Conservation (phyloP, 1,139 yeast genomes). For the Yamadazyma atmosphaerica region DNA sequence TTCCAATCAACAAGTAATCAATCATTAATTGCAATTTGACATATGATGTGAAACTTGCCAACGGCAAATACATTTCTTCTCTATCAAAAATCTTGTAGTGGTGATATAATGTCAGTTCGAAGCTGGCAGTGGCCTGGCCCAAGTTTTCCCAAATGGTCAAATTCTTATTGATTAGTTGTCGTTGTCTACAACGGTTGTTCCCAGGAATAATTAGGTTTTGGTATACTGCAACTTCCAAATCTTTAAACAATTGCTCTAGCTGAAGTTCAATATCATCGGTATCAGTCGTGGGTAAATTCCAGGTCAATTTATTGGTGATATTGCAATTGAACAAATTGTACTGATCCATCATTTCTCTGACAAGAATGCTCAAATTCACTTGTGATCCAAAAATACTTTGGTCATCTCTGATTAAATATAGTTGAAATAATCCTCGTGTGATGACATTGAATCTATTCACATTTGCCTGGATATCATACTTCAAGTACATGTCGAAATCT, state of each 20-base stretch:
- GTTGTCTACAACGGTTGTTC: conserved; percentile 79
- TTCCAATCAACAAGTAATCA: conserved; percentile 70
- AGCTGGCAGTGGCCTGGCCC: conserved; percentile 64
- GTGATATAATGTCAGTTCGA: conserved; percentile 45
- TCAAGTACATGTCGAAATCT: conserved; percentile 39
- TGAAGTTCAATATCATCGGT: conserved; percentile 12
- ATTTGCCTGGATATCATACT: conserved; percentile 29
- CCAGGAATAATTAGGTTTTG: conserved; percentile 60
- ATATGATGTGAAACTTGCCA: conserved; percentile 68
- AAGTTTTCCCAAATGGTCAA: conserved; percentile 72
- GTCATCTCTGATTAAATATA: conserved; percentile 62
- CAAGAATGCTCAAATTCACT: conserved; percentile 15
- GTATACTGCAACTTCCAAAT: conserved; percentile 48
- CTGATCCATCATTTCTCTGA: conserved; percentile 24
- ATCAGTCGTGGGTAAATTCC: conserved; percentile 22
- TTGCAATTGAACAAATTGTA: conserved; percentile 26
- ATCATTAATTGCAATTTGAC: conserved; percentile 70
- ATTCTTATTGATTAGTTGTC: conserved; percentile 65
- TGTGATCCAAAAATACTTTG: conserved; percentile 45
- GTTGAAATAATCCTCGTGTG: conserved; percentile 61
- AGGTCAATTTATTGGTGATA: conserved; percentile 22
- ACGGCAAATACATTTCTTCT: conserved; percentile 43
- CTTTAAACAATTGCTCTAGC: conserved; percentile 23
- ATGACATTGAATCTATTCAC: conserved; percentile 45
- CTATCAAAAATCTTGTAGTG: conserved; percentile 36